A percentile compares a stretch with the other conserved stretches of the same genome.
Conservation (phyloP, 352 stramenopile species). For the Phytophthora cactorum region DNA sequence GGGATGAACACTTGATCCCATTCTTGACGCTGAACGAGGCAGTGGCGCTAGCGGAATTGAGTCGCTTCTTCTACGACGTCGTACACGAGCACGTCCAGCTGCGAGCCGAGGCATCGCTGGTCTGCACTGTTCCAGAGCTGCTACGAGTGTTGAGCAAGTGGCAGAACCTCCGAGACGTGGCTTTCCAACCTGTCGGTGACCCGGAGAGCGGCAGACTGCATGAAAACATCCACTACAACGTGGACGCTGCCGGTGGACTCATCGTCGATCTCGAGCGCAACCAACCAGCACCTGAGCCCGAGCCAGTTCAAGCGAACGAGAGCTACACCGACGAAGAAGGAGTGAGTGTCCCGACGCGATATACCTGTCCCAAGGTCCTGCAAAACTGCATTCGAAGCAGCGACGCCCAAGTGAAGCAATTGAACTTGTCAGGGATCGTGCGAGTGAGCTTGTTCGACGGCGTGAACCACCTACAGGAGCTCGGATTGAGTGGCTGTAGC, state of each 20-base stretch:
- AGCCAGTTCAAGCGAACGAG: slow-evolving; percentile 20
- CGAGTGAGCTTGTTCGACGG: slow-evolving; percentile 63
- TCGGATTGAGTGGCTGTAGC: slow-evolving; percentile 68
- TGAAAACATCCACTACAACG: slow-evolving; percentile 49
- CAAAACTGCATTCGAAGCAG: slow-evolving; percentile 32
- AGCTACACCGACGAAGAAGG: slow-evolving; percentile 27
- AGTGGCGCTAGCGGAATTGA: slow-evolving; percentile 62
- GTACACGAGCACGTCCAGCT: slow-evolving; percentile 58
- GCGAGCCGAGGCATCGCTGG: slow-evolving; percentile 47
- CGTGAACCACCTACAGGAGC: slow-evolving; percentile 46
- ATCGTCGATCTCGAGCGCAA: slow-evolving; percentile 28
- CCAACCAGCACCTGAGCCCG: slow-evolving; percentile 28
- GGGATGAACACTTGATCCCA: slow-evolving; percentile 54
- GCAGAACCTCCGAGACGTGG: slow-evolving; percentile 63
- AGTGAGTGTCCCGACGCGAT: slow-evolving; percentile 31
- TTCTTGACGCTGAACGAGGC: slow-evolving; percentile 65
- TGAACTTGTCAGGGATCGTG: slow-evolving; percentile 60
- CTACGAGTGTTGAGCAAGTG: slow-evolving; percentile 46
- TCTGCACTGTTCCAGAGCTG: slow-evolving; percentile 42
- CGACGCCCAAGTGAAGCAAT: slow-evolving; percentile 30
- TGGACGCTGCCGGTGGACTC: slow-evolving; percentile 33
- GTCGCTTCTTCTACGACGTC: slow-evolving; percentile 52
- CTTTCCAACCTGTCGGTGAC: slow-evolving; percentile 57
- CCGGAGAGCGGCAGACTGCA: slow-evolving; percentile 8
- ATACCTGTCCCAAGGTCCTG: slow-evolving; percentile 42